Evolutionary conservation across 345 rosid genomes (phyloP).

Genomic region (Murraya paniculata): DNA sequence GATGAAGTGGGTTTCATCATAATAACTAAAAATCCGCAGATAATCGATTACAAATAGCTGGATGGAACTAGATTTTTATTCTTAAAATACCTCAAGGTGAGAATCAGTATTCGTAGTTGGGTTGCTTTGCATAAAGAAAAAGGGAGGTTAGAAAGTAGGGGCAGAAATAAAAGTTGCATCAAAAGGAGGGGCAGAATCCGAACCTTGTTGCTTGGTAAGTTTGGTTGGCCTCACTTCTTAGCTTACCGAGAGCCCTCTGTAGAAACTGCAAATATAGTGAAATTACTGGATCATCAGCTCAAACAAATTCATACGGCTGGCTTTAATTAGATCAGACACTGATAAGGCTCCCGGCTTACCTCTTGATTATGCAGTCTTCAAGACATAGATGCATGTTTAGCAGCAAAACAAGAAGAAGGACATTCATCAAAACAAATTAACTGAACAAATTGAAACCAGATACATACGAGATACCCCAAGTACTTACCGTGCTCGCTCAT

Average conservation of each 20-base stretch:
- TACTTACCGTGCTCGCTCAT: slow-evolving; percentile 43
- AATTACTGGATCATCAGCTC: neutral
- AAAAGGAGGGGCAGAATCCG: neutral
- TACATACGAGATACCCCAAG: no score
- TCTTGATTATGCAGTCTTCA: slow-evolving; percentile 29
- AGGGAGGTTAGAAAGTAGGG: no score
- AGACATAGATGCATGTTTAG: neutral
- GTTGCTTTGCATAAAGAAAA: slow-evolving; percentile 2
- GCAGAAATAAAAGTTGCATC: no score
- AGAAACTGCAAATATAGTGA: slow-evolving; percentile 24
- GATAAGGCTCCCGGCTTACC: slow-evolving; percentile 10
- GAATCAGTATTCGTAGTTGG: slow-evolving; percentile 9
- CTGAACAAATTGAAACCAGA: neutral
- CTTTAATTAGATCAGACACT: neutral
- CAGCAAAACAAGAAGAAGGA: no score
- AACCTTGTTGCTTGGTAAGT: slow-evolving; percentile 22
- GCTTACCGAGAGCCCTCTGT: slow-evolving; percentile 27
- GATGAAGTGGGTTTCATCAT: neutral
- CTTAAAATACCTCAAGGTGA: slow-evolving; percentile 28
- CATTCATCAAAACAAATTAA: neutral
- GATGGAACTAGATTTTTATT: neutral
- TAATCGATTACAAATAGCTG: neutral
- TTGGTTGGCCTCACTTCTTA: slow-evolving; percentile 26
- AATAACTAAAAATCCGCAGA: neutral
- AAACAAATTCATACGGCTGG: neutral